These are phyloP conservation scores for Phytophthora quininea DNA, from an alignment of 352 stramenopile genomes.

Conservation along the genomic window DNA sequence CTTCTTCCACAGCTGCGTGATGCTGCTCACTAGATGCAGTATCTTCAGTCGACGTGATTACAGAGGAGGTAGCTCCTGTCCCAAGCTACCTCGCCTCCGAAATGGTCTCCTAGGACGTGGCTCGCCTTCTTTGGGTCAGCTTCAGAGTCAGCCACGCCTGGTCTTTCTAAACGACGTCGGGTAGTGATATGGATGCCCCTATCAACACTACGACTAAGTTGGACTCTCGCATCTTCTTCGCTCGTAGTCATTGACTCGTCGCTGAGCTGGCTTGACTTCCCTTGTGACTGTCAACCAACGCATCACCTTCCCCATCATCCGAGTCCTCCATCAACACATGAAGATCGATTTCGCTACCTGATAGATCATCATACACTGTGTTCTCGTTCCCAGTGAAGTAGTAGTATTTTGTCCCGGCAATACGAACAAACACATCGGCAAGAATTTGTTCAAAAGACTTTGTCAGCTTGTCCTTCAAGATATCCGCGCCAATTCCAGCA, in stretches of 20 bases:
- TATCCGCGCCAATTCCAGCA: conserved; percentile 50
- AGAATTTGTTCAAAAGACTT: conserved; percentile 79
- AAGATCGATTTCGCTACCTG: conserved; percentile 63
- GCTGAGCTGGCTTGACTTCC: conserved; percentile 4
- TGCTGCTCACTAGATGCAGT: conserved; percentile 39
- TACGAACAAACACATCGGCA: conserved; percentile 58
- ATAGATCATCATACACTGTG: conserved; percentile 56
- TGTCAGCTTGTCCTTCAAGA: conserved; percentile 67
- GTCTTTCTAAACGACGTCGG: conserved; percentile 1
- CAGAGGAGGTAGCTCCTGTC: conserved; percentile 30
- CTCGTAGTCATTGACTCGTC: neutral
- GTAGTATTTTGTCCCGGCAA: conserved; percentile 83
- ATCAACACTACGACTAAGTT: conserved; percentile 14
- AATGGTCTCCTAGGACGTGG: conserved; percentile 12
- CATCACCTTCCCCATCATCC: conserved; percentile 40
- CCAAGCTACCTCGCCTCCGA: conserved; percentile 28
- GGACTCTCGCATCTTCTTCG: conserved; percentile 10
- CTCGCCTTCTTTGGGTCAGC: conserved; percentile 7
- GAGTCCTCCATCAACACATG: conserved; percentile 74
- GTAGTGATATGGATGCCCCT: neutral
- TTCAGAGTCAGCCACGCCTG: conserved; percentile 2
- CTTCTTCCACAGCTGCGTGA: conserved; percentile 57
- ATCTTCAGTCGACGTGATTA: conserved; percentile 32
- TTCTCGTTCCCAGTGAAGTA: conserved; percentile 80
- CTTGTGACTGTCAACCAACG: conserved; percentile 15